Conservation (phyloP, 1,284 basidiomycete species). For the Cutaneotrichosporon spelunceum region DNA sequence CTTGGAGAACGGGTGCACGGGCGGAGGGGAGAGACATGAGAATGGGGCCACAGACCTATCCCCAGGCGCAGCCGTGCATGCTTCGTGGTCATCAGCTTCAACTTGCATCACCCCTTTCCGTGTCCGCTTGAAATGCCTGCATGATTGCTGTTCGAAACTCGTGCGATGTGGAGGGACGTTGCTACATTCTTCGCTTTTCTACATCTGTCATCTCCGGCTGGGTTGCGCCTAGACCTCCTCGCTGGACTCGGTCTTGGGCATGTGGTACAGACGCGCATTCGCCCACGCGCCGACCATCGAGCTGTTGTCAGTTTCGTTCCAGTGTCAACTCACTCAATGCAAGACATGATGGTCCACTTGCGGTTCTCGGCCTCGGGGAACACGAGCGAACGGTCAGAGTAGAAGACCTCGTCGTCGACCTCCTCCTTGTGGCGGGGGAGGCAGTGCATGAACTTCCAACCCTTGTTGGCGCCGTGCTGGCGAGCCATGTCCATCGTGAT, state of each 20-base stretch:
- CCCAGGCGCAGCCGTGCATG: too few species aligned
- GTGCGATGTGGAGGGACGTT: too few species aligned
- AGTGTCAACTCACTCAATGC: slow-evolving; percentile 39
- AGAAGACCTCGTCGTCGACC: slow-evolving; percentile 83
- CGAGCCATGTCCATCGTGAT: slow-evolving; percentile 81
- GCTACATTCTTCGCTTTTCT: too few species aligned
- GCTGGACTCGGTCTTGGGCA: neutral
- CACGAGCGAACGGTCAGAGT: slow-evolving; percentile 53
- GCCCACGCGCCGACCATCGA: neutral
- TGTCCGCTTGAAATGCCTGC: too few species aligned
- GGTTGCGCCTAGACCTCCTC: too few species aligned
- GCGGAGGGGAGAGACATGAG: too few species aligned
- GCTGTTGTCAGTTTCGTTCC: neutral
- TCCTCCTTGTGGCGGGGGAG: slow-evolving; percentile 88
- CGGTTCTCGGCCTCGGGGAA: slow-evolving; percentile 68
- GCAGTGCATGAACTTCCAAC: slow-evolving; percentile 97
- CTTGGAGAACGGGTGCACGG: too few species aligned
- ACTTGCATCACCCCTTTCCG: too few species aligned
- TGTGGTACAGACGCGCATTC: neutral
- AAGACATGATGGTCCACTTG: slow-evolving; percentile 90
- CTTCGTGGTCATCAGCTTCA: too few species aligned
- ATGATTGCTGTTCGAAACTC: too few species aligned
- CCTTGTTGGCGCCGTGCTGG: slow-evolving; percentile 72
- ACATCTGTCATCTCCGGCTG: too few species aligned
- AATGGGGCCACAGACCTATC: too few species aligned